These are phyloP conservation scores for Fistulifera pelliculosa DNA, from an alignment of 108 stramenopile species.

Conservation along the genomic window DNA sequence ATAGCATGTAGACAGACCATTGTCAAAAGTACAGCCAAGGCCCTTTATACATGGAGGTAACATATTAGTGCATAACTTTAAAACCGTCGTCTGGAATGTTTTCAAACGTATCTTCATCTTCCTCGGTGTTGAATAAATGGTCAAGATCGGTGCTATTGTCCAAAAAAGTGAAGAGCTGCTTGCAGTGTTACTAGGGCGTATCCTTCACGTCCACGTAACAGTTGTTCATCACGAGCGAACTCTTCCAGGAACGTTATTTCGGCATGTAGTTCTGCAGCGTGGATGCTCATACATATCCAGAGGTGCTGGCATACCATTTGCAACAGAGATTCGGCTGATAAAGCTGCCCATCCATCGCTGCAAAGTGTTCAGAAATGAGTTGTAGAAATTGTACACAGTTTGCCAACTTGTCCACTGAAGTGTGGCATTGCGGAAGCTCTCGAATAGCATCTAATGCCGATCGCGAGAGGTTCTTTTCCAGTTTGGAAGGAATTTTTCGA, in stretches of 20 bases:
- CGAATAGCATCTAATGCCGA: constrained; percentile 43
- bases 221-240: constrained; percentile 77
- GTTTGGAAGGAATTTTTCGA: neutral
- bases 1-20: too few species aligned
- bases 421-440: constrained; percentile 47
- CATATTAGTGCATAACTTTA: too few species aligned
- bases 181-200: constrained; percentile 80
- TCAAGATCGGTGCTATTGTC: constrained; percentile 53
- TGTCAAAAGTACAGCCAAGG: too few species aligned
- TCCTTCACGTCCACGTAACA: constrained; percentile 77
- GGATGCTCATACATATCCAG: constrained; percentile 8
- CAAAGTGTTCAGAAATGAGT: constrained; percentile 55
- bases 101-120: constrained; percentile 1
- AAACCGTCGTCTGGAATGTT: too few species aligned
- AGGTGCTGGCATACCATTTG: constrained; percentile 74
- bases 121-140: constrained; percentile 37
- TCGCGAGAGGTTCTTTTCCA: constrained; percentile 12
- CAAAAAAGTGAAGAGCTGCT: constrained; percentile 75
- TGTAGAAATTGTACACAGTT: constrained; percentile 67
- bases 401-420: constrained; percentile 61
- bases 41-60: too few species aligned
- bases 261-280: constrained; percentile 63
- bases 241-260: constrained; percentile 82
- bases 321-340: constrained; percentile 70
- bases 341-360: neutral